Evolutionary conservation across 139 green algal species (phyloP).

Genomic region (Dunaliella sp.): DNA sequence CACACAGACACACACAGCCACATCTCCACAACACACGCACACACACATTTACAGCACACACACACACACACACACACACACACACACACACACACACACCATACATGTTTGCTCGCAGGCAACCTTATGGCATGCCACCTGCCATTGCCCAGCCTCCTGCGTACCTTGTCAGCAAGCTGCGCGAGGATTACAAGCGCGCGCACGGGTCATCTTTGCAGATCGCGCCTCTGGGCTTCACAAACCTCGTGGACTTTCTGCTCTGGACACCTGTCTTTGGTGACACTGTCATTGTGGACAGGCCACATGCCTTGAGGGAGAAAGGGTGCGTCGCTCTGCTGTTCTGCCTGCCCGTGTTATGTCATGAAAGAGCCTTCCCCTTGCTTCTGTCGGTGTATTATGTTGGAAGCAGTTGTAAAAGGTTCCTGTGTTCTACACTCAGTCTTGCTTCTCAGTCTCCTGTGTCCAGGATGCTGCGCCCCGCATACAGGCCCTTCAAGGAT

Average conservation of each 20-base stretch:
- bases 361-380: not conserved
- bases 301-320: not conserved
- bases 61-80: too few species aligned
- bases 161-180: not conserved
- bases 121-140: not conserved
- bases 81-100: too few species aligned
- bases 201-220: constrained; percentile 14
- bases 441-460: too few species aligned
- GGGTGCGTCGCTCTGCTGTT: constrained; percentile 1
- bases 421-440: too few species aligned
- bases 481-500: not conserved
- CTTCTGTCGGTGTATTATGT: too few species aligned
- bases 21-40: too few species aligned
- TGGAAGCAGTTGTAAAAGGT: too few species aligned
- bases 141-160: not conserved
- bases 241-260: constrained; percentile 12
- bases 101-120: too few species aligned
- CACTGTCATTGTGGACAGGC: not conserved
- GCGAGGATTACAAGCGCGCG: constrained; percentile 7
- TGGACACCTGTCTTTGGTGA: not conserved
- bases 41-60: too few species aligned
- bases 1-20: too few species aligned
- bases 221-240: constrained; percentile 14
- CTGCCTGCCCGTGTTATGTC: not conserved
- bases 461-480: constrained; percentile 7